Base-by-base conservation (phyloP, 164 flowering plant genomes). In the Warburgia ugandensis region DNA sequence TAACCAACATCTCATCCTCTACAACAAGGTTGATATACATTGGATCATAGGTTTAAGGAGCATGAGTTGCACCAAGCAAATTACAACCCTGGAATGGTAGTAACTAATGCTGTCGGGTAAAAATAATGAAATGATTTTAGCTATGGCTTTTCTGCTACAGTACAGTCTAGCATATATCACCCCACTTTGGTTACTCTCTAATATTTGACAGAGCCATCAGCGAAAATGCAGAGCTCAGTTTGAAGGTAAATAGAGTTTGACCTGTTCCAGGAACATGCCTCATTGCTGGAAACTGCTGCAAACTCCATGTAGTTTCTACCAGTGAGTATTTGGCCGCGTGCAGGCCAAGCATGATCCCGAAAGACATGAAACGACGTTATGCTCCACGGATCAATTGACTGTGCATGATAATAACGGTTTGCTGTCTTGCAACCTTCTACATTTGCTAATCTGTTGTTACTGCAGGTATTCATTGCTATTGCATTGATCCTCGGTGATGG, bases 401-500 rank as follows among this genome's bases (percentile, higher is more conserved):
- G 21, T 30, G 26, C 38, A 32, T 35, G 11, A 3, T 6, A 14
- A 4, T n/a, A 3, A 5, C 36, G n/a, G 19, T 29, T 21, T 5
- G 4, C 29, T 38, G 35, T 27, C 13, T 19, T 28, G 36, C 23
- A 9, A 30, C 5, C 39, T 35, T 50, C 11, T n/a, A n/a, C n/a
- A n/a, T n/a, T n/a, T n/a, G n/a, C n/a, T n/a, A n/a, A n/a, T n/a
- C n/a, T n/a, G n/a, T n/a, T 23, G 21, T 33, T 19, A 3, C 9
- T 28, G n/a, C 69, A 66, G 74, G 68, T 70, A 20, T 70, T 70
- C 58, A 67, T 70, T 16, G 52, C 70, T 6, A 62, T 70, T 25
- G 67, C 70, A 40, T 22, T 70, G 54, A 66, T 70, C 26, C 64
- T 70, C 1, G 73, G 70, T 1, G 73, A 70, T 48, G 74, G 74